These are phyloP conservation scores for Coniferiporia sulphurascens DNA, from an alignment of 1,284 basidiomycete species.

Conservation along the genomic window DNA sequence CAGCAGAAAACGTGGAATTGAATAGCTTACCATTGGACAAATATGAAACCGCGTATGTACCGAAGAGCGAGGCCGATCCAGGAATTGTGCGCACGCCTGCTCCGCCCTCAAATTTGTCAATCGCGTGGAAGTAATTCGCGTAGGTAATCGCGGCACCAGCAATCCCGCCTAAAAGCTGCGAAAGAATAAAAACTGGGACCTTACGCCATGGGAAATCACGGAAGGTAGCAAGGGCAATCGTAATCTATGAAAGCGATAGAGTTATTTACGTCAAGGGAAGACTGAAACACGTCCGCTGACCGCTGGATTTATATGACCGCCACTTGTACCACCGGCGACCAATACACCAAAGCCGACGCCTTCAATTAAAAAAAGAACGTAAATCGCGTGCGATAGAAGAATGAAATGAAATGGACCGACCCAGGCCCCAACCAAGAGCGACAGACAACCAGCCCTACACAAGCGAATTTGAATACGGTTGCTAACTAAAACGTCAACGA, in stretches of 20 bases:
- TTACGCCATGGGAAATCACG: conserved; percentile 78
- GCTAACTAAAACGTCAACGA: background rate
- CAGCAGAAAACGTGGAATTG: background rate
- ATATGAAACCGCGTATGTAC: conserved; percentile 51
- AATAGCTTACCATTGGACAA: background rate
- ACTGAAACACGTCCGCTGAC: conserved; percentile 31
- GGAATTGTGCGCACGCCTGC: conserved; percentile 52
- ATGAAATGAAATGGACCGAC: conserved; percentile 29
- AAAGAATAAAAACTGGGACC: conserved; percentile 65
- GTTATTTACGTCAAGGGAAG: no score
- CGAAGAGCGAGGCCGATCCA: conserved; percentile 66
- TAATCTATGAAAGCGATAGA: conserved; percentile 38
- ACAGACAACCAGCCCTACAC: conserved; percentile 54
- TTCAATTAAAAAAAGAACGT: conserved; percentile 24
- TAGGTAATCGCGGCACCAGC: conserved; percentile 67
- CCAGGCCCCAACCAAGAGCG: conserved; percentile 63
- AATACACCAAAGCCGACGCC: conserved; percentile 61
- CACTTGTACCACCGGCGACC: conserved; percentile 61
- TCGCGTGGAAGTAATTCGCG: conserved; percentile 72
- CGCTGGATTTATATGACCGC: conserved; percentile 77
- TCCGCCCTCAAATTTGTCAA: conserved; percentile 66
- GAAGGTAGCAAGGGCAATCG: conserved; percentile 61
- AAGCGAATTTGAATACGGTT: background rate
- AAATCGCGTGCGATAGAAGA: background rate
- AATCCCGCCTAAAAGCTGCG: conserved; percentile 69